Evolutionary conservation across 768 basidiomycete genomes (phyloP), one percentile per base, ranked within the genome.

Genomic region (Amanita polypyramis): DNA sequence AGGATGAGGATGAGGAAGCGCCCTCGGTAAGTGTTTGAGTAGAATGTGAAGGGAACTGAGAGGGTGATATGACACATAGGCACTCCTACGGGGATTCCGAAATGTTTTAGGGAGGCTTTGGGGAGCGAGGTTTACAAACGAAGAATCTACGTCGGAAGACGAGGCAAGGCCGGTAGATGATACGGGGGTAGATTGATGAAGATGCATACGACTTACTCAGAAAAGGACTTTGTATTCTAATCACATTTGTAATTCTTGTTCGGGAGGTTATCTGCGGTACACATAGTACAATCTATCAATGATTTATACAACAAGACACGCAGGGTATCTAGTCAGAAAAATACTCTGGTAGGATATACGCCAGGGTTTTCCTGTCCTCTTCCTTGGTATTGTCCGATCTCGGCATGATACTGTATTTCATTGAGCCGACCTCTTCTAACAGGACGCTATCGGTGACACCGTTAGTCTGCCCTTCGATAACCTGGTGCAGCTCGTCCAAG

Each of bases 371-470:
- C 50, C 72, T 66, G 55, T 89, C 82, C 53, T 77, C 81, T 3
- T 68, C 66, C 20, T 69, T 75, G 58, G 75, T 75, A 44, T 70
- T 62, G 38, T 64, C 73, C 0, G 76, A 70, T 32, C 69, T 68
- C 8, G 88, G 88, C 80, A 95, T 86, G 63, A 94, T 85, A 33
- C 85, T 78, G 59, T 76, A 85, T 55, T 77, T 71, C 94, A 96
- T 96, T n/a, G 70, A 73, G 8, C 91, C 94, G 12, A 66, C 73
- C 56, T 87, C 85, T 47, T 85, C 79, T 4, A 74, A 70, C 49
- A 90, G 69, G 36, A 87, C 53, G 3, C 57, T 52, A 5, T 57
- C 64, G n/a, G 59, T 59, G 9, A 53, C 48, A 12, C 52, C 57
- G 17, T 50, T 75, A 8, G 23, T 19, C 14, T 38, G 64, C 3